Base-by-base conservation (phyloP, 139 green algal species). In the Chlamydomonas sphaeroides region DNA sequence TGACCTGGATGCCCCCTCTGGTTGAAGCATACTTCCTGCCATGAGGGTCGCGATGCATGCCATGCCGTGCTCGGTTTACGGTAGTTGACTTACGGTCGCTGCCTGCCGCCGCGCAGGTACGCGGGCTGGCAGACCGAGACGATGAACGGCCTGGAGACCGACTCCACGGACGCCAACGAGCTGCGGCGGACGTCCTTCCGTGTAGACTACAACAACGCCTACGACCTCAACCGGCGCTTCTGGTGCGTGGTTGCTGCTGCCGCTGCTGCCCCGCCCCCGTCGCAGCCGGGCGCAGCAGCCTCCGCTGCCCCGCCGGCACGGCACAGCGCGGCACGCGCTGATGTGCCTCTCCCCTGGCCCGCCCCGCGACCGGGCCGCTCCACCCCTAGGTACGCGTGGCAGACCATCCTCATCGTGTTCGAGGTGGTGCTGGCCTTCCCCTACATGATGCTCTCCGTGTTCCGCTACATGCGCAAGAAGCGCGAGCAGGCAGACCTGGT, bases 361-460 rank as follows among this genome's bases (percentile, higher is more conserved):
- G n/a, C n/a, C n/a, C n/a, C n/a, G n/a, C n/a, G n/a, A n/a, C n/a
- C n/a, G n/a, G n/a, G n/a, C n/a, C n/a, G n/a, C n/a, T n/a, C n/a
- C n/a, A n/a, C n/a, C n/a, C n/a, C n/a, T n/a, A 82, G 86, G 86
- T 87, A 86, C 38, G 69, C 77, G 5, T 88, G 85, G 87, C 86
- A 87, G 61, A 91, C 79, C 36, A 89, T 89, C 49, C 74, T 91
- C 3, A 90, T 91, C 39, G 89, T 93, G 68, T 72, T 91, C 42
- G 35, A 87, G 73, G 71, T 86, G 36, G 84, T 85, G 14, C 68
- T 89, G 38, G 79, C 68, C 56, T 89, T 91, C 70, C 87, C 87
- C 51, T n/a, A 85, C 28, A 75, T 89, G 25, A 51, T 87, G 56
- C 84, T 85, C 68, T 69, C 78, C 28, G 36, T 89, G 65, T 86